Conservation (phyloP, 2,329 filamentous ascomycete species). For the Ceratocystis huliohia region DNA sequence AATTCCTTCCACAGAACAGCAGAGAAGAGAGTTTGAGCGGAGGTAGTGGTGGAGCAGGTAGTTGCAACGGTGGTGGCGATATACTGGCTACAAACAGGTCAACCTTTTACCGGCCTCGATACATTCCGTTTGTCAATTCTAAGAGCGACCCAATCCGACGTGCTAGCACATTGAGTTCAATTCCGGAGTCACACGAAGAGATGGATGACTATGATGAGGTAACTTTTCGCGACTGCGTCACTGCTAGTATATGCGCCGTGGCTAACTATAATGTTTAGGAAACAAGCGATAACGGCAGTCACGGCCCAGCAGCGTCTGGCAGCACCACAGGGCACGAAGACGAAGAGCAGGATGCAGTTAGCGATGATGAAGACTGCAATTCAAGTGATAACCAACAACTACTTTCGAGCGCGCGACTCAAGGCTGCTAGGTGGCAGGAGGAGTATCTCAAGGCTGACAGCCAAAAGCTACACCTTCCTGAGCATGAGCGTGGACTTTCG, state of each 20-base stretch:
- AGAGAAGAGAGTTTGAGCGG: neutral
- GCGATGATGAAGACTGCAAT: conserved; percentile 4
- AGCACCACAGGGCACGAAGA: neutral
- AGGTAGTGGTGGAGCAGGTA: neutral
- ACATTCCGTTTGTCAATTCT: conserved; percentile 19
- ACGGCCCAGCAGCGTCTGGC: neutral
- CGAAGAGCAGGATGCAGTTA: neutral
- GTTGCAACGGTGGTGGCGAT: neutral
- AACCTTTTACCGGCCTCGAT: conserved; percentile 15
- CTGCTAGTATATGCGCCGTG: neutral
- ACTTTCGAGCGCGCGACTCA: neutral
- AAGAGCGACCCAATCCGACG: conserved; percentile 17
- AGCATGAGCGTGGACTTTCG: conserved; percentile 19
- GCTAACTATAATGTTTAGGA: neutral
- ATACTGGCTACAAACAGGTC: neutral
- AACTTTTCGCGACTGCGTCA: neutral
- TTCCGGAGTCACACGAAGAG: conserved; percentile 19
- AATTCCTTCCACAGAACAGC: conserved; percentile 4
- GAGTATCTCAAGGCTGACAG: conserved; percentile 14
- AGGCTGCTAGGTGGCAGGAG: conserved; percentile 1
- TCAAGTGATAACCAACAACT: neutral
- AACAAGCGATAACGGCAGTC: neutral
- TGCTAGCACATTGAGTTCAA: conserved; percentile 18
- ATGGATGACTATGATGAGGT: conserved; percentile 9
- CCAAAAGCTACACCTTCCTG: conserved; percentile 10